Evolutionary conservation across 2,329 filamentous ascomycete species (phyloP), one percentile per base, ranked within the genome.

Genomic region (Verticillium nubilum): DNA sequence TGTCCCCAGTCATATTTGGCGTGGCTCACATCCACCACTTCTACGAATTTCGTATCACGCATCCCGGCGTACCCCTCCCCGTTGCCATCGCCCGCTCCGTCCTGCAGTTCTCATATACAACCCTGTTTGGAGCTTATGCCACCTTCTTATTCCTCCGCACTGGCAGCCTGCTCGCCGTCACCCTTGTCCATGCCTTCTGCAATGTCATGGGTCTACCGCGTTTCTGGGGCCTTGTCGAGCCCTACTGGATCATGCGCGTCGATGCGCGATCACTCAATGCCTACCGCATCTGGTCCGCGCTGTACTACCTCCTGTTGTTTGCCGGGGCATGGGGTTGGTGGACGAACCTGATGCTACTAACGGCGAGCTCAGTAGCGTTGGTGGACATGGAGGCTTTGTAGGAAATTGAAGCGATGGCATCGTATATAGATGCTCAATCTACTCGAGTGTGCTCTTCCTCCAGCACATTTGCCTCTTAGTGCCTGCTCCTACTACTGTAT

Each of bases 11-110:
- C 12, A 88, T 97, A 72, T 98, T 98, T 70, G 94, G 94, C 57
- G 86, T 97, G 52, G 93, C 95, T 7, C 95, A 99, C 75, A 75
- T 96, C 54, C 94, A 99, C 75, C 95, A 99, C 76, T 92, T 96
- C 72, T 96, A 97, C 77, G 95, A 98, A 76, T 97, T 96, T 74
- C 84, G 89, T 59, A 80, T 96, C 60, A 91, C 89, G 1, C 86
- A 96, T 67, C 91, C 91, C 9, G 80, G 85, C 63, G 86, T 88
- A 1, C 84, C 90, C 0, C 69, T 87, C 13, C 64, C 80, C 1
- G 80, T 84, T 2, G 86, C 89, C 6, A 68, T 95, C 5, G 70
- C 90, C 28, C 86, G 91, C 56, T 92, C 91, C 2, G 65, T 92
- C 12, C 82, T 98, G 65, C 95, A 98, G 71, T 89, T 99, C 67